Evolutionary conservation across 371 early-diverging fungal genomes (phyloP).

Genomic region (Actinomortierella ambigua): DNA sequence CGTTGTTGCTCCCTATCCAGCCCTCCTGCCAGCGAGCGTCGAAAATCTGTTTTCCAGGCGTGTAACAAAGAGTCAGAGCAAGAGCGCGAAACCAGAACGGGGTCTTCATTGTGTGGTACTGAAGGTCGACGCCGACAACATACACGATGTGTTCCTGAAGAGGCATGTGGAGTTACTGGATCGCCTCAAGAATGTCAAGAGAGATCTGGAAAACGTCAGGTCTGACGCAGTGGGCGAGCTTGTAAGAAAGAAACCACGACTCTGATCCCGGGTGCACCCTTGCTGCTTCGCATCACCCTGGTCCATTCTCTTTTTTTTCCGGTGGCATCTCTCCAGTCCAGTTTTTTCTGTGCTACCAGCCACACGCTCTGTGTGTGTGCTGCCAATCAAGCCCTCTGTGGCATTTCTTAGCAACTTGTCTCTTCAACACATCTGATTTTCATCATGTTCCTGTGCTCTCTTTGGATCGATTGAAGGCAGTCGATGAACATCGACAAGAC

Average conservation of each 20-base stretch:
- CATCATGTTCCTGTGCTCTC: too few species aligned
- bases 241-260: too few species aligned
- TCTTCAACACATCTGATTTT: too few species aligned
- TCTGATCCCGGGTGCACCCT: too few species aligned
- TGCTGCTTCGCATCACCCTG: too few species aligned
- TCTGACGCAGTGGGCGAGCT: too few species aligned
- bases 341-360: too few species aligned
- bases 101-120: slow-evolving; percentile 17
- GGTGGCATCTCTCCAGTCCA: too few species aligned
- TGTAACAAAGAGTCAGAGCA: slow-evolving; percentile 8
- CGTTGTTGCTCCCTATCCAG: slow-evolving; percentile 17
- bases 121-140: slow-evolving; percentile 19
- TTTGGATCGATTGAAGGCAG: neutral
- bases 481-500: neutral
- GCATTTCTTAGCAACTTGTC: too few species aligned
- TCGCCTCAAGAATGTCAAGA: slow-evolving; percentile 10
- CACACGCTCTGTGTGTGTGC: too few species aligned
- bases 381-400: too few species aligned
- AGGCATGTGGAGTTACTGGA: slow-evolving; percentile 12
- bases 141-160: slow-evolving; percentile 12
- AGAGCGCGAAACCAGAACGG: slow-evolving; percentile 10
- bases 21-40: slow-evolving; percentile 10
- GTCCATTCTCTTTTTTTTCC: too few species aligned
- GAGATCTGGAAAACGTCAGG: slow-evolving; percentile 12
- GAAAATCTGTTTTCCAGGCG: slow-evolving; percentile 14